Evolutionary conservation across 1,139 yeast genomes (phyloP).

Genomic region (Wickerhamomyces sp.): DNA sequence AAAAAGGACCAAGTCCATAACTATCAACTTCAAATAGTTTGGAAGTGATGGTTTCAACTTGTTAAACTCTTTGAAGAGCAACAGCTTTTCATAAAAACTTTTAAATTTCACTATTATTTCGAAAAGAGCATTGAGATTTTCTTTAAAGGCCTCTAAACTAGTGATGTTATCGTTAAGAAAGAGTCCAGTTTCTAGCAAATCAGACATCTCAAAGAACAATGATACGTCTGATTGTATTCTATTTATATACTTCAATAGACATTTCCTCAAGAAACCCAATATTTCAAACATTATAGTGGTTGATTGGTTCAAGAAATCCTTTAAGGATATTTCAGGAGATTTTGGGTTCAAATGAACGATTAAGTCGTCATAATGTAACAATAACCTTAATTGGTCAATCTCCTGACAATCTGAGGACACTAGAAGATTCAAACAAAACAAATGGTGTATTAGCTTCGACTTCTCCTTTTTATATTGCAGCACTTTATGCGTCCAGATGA

Average conservation of each 20-base stretch:
- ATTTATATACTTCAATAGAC: not conserved
- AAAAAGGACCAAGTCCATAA: not conserved
- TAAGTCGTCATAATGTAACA: not conserved
- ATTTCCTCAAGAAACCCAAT: not conserved
- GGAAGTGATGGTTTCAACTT: not conserved
- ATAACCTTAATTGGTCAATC: not conserved
- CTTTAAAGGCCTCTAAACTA: not conserved
- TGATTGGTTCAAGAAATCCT: not conserved
- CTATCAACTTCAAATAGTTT: not conserved
- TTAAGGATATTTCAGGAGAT: not conserved
- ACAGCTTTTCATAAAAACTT: not conserved
- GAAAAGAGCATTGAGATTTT: not conserved
- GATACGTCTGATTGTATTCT: not conserved
- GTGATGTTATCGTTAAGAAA: not conserved
- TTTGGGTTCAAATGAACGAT: not conserved
- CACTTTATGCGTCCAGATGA: not conserved
- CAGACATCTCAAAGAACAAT: not conserved
- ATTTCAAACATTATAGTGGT: not conserved
- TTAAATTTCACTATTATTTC: not conserved
- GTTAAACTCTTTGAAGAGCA: not conserved
- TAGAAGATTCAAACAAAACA: not conserved
- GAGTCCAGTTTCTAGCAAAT: not conserved
- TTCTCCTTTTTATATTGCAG: not conserved
- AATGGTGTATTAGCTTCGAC: not conserved
- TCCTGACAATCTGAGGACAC: not conserved